Evolutionary conservation across 768 basidiomycete species (phyloP).

Genomic region (Suillus cothurnatus): DNA sequence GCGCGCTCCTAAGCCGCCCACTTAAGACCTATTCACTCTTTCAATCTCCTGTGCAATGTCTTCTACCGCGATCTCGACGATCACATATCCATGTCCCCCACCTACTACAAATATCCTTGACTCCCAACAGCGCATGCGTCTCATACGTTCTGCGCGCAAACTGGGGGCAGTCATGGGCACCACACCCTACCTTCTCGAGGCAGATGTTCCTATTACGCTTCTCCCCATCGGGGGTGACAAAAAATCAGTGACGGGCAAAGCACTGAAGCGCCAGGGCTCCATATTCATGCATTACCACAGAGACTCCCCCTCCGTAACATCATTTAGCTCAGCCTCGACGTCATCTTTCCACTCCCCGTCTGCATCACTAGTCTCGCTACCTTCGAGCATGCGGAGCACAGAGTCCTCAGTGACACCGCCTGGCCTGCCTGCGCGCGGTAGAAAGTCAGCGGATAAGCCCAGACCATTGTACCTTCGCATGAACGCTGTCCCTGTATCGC

Average conservation of each 20-base stretch:
- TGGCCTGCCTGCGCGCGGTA: slow-evolving; percentile 21
- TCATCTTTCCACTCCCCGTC: slow-evolving; percentile 15
- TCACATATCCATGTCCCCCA: slow-evolving; percentile 27
- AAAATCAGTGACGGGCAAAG: slow-evolving; percentile 16
- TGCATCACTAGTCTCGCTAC: slow-evolving; percentile 20
- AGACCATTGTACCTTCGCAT: slow-evolving; percentile 27
- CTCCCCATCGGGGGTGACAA: slow-evolving; percentile 24
- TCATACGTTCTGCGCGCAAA: slow-evolving; percentile 40
- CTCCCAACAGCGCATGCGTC: slow-evolving; percentile 34
- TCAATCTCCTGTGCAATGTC: slow-evolving; percentile 23
- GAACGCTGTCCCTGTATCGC: slow-evolving; percentile 18
- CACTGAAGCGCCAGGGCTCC: slow-evolving; percentile 35
- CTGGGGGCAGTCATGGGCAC: slow-evolving; percentile 38
- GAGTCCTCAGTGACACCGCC: slow-evolving; percentile 21
- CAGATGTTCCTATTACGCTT: slow-evolving; percentile 19
- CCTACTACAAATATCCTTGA: slow-evolving; percentile 38
- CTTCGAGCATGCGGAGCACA: slow-evolving; percentile 14
- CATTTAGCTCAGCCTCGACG: slow-evolving; percentile 18
- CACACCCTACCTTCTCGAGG: slow-evolving; percentile 38
- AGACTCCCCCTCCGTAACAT: slow-evolving; percentile 24
- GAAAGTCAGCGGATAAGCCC: slow-evolving; percentile 16
- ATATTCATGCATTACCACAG: slow-evolving; percentile 27
- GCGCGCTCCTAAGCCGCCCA: background rate
- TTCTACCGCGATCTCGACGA: slow-evolving; percentile 16
- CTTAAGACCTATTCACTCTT: background rate